Percentiles rank a stretch among this genome's conserved stretches.
Conservation (phyloP, 2,329 filamentous ascomycete genomes). For the Apiospora pterosperma region DNA sequence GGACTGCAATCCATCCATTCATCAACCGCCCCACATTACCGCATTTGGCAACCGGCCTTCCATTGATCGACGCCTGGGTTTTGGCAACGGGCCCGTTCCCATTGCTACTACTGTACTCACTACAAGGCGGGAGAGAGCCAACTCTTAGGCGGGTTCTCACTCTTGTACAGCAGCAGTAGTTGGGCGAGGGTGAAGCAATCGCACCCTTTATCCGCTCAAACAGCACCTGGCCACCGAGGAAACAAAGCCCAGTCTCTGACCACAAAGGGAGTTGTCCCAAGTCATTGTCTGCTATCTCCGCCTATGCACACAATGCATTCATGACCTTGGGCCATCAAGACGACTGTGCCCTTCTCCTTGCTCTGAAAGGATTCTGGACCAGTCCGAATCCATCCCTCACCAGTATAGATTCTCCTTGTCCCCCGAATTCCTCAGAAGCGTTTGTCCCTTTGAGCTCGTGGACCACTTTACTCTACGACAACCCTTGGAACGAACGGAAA, state of each 20-base stretch:
- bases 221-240: not conserved
- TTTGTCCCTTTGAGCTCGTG: not conserved
- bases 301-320: slow-evolving; percentile 25
- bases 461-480: slow-evolving; percentile 9
- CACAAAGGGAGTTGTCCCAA: not conserved
- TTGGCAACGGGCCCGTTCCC: not conserved
- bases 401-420: slow-evolving; percentile 23
- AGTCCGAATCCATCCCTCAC: slow-evolving; percentile 11
- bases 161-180: not conserved
- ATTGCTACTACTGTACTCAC: not conserved
- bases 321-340: slow-evolving; percentile 14
- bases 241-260: not conserved
- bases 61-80: not conserved
- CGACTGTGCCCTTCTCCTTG: slow-evolving; percentile 18
- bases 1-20: not conserved
- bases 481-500: slow-evolving; percentile 7
- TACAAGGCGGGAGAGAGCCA: not conserved
- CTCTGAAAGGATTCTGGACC: slow-evolving; percentile 16
- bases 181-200: not conserved
- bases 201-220: not conserved
- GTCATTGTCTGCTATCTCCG: not conserved
- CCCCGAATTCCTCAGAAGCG: slow-evolving; percentile 7
- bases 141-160: not conserved
- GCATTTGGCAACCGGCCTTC: not conserved
- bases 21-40: not conserved